Conservation (phyloP, 2,329 filamentous ascomycete species). For the Neurospora sp. region DNA sequence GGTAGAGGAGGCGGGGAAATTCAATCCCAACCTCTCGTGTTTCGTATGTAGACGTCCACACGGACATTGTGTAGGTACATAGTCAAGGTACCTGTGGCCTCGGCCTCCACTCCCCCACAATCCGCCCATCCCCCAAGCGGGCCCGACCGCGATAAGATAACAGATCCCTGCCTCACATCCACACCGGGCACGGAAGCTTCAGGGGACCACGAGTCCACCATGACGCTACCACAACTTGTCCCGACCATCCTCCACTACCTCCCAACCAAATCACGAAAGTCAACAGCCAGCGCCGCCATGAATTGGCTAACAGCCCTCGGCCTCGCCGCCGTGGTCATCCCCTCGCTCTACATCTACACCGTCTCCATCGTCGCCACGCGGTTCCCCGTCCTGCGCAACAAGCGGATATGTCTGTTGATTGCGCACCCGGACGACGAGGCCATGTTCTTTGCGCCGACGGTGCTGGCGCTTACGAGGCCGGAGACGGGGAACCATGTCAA, state of each 20-base stretch:
- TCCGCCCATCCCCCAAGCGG: not conserved
- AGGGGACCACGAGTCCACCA: not conserved
- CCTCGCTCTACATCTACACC: slow-evolving; percentile 44
- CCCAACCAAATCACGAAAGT: no score
- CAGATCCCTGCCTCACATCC: not conserved
- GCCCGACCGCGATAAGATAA: not conserved
- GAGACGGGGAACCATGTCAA: slow-evolving; percentile 82
- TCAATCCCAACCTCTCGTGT: not conserved
- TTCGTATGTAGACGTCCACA: not conserved
- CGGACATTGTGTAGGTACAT: not conserved
- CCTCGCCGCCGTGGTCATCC: slow-evolving; percentile 31
- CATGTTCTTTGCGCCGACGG: slow-evolving; percentile 95
- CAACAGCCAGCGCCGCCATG: slow-evolving; percentile 13
- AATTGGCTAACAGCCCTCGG: slow-evolving; percentile 22
- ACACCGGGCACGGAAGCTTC: not conserved
- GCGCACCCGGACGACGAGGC: slow-evolving; percentile 97
- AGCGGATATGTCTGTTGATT: slow-evolving; percentile 85
- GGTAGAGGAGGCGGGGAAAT: not conserved
- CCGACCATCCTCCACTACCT: not conserved
- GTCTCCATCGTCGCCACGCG: slow-evolving; percentile 35
- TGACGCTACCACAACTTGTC: not conserved
- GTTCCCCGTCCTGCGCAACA: slow-evolving; percentile 63
- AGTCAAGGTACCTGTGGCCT: not conserved
- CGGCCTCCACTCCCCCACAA: not conserved
- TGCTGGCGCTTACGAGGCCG: slow-evolving; percentile 74